Evolutionary conservation across 306 rosid species (phyloP).

Genomic region (Amphicarpaea edgeworthii): DNA sequence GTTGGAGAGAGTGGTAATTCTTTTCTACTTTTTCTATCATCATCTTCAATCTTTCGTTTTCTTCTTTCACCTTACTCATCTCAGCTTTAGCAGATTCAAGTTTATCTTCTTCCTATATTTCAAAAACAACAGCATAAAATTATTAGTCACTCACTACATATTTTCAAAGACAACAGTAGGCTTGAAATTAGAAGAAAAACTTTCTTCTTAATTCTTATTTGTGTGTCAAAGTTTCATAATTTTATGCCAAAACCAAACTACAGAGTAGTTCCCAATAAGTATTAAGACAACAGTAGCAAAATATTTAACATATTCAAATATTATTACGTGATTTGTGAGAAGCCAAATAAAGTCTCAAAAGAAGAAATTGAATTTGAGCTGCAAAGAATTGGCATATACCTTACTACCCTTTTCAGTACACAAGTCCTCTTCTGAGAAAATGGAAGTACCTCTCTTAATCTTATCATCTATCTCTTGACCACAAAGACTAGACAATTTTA

Average conservation of each 20-base stretch:
- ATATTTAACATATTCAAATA: no score
- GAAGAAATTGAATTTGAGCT: neutral
- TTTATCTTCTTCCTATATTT: slow-evolving; percentile 53
- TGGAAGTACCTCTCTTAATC: slow-evolving; percentile 46
- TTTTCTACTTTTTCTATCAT: slow-evolving; percentile 56
- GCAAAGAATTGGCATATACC: slow-evolving; percentile 19
- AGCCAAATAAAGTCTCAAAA: neutral
- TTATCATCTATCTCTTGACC: slow-evolving; percentile 23
- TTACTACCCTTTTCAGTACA: slow-evolving; percentile 33
- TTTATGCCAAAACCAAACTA: neutral
- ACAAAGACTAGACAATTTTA: slow-evolving; percentile 46
- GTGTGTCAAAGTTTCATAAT: neutral
- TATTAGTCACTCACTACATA: neutral
- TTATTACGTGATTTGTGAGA: no score
- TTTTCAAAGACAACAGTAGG: neutral
- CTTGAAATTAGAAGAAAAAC: slow-evolving; percentile 13
- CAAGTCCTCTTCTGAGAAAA: slow-evolving; percentile 25
- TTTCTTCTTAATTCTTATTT: neutral
- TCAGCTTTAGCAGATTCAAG: slow-evolving; percentile 62
- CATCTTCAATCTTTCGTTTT: slow-evolving; percentile 69
- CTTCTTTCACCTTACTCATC: slow-evolving; percentile 67
- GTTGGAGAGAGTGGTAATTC: slow-evolving; percentile 63
- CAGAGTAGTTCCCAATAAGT: neutral
- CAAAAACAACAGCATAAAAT: neutral
- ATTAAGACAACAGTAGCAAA: no score